Percentiles rank a stretch among this genome's conserved stretches.
phyloP scores from a whole-genome alignment of 192 early-diverging fungal species.

The Thamnidium elegans region DNA sequence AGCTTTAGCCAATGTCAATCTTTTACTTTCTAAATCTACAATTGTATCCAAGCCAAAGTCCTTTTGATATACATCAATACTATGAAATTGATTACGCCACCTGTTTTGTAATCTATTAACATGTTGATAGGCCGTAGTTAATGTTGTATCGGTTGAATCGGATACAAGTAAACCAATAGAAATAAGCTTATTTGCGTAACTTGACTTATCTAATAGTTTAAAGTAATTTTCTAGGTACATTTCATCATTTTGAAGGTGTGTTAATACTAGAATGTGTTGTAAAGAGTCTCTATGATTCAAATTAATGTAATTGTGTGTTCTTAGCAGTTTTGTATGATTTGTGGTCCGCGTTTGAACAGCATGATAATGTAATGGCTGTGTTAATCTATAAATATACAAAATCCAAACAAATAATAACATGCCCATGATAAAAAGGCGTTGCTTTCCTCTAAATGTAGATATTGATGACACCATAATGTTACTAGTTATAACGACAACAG shows the following conservation, averaged over 20 bases:
- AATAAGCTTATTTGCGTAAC: slow-evolving; percentile 57
- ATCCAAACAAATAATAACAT: neutral
- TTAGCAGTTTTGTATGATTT: no score
- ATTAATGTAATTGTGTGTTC: neutral
- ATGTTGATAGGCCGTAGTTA: slow-evolving; percentile 37
- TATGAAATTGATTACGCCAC: slow-evolving; percentile 26
- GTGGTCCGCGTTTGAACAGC: no score
- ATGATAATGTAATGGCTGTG: no score
- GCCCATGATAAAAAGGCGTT: neutral
- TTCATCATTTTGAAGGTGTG: slow-evolving; percentile 58
- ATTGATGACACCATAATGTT: slow-evolving; percentile 6
- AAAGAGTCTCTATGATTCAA: neutral
- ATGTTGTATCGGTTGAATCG: slow-evolving; percentile 52
- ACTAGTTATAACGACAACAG: neutral
- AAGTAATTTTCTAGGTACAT: slow-evolving; percentile 61
- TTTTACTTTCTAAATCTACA: slow-evolving; percentile 47
- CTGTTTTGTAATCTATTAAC: slow-evolving; percentile 19
- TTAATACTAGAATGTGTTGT: slow-evolving; percentile 53
- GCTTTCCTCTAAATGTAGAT: slow-evolving; percentile 5
- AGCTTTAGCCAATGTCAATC: slow-evolving; percentile 58
- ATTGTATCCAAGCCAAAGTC: slow-evolving; percentile 54
- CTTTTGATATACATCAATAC: slow-evolving; percentile 58
- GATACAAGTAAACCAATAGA: slow-evolving; percentile 68
- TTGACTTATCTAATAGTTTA: slow-evolving; percentile 46
- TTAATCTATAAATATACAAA: neutral